Conservation (phyloP, 2,329 filamentous ascomycete genomes). For the Pyrenophora teres region DNA sequence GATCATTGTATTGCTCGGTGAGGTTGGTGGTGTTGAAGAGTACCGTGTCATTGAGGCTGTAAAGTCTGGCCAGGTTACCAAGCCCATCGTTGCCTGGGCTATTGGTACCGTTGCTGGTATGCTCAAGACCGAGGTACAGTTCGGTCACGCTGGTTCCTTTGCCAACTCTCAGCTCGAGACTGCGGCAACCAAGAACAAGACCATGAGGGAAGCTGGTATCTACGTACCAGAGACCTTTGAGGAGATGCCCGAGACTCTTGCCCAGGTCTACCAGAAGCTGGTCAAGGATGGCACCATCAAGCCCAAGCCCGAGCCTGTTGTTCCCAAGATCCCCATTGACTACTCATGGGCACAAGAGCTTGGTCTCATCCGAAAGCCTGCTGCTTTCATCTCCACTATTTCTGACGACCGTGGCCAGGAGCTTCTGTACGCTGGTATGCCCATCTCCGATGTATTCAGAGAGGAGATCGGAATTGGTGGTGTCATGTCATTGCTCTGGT, state of each 20-base stretch:
- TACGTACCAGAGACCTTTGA: constrained; percentile 95
- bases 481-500: constrained; percentile 99
- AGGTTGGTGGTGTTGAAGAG: constrained; percentile 99
- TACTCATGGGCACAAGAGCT: constrained; percentile 99
- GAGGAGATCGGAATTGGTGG: constrained; percentile 99
- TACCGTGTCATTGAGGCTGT: constrained; percentile 99
- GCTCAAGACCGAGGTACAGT: constrained; percentile 99
- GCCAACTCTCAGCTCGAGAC: constrained; percentile 99
- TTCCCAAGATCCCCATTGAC: constrained; percentile 99
- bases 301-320: constrained; percentile 84
- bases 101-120: constrained; percentile 99
- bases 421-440: constrained; percentile 97
- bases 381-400: constrained; percentile 99
- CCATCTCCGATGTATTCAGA: constrained; percentile 99
- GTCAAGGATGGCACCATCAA: constrained; percentile 83
- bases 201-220: constrained; percentile 94
- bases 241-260: constrained; percentile 80
- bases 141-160: constrained; percentile 97
- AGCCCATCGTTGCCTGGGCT: constrained; percentile 98
- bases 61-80: constrained; percentile 91
- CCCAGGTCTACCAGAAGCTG: constrained; percentile 83
- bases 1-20: constrained; percentile 92
- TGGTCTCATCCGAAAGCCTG: constrained; percentile 98
- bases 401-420: constrained; percentile 99
- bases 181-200: constrained; percentile 93